Percentiles rank a stretch among this genome's conserved stretches.
Evolutionary conservation across 1,139 yeast genomes (phyloP).

Genomic region (Protomyces arabidopsidicola): DNA sequence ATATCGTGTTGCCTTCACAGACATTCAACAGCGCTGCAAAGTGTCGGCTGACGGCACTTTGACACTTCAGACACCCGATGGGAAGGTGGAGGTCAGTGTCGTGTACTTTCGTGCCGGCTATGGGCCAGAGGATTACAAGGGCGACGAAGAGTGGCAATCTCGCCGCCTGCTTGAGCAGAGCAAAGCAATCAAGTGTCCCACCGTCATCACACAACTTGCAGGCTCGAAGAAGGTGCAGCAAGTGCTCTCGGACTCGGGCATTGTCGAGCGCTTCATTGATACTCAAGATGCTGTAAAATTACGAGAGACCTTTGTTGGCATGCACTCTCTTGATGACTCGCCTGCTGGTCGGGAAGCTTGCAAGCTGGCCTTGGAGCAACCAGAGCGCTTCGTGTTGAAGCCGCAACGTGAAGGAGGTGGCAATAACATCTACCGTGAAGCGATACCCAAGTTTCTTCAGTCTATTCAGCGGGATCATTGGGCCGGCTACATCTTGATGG

Average conservation of each 20-base stretch:
- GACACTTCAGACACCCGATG: conserved; percentile 1
- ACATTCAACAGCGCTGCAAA: conserved; percentile 48
- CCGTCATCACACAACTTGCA: conserved; percentile 77
- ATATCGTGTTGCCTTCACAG: conserved; percentile 60
- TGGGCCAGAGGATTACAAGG: conserved; percentile 66
- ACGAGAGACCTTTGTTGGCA: conserved; percentile 68
- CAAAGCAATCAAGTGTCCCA: conserved; percentile 84
- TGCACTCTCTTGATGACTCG: conserved; percentile 76
- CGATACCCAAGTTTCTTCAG: conserved; percentile 69
- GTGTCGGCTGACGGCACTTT: conserved; percentile 43
- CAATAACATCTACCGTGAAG: conserved; percentile 78
- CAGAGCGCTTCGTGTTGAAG: conserved; percentile 73
- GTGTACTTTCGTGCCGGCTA: conserved; percentile 90
- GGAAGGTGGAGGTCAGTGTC: conserved; percentile 59
- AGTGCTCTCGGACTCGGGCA: conserved; percentile 56
- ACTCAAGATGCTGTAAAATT: conserved; percentile 40
- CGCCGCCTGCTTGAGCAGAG: conserved; percentile 68
- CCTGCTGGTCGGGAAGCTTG: conserved; percentile 61
- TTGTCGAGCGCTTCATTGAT: conserved; percentile 50
- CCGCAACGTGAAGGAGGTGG: conserved; percentile 99
- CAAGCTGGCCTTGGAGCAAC: conserved; percentile 59
- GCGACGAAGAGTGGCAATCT: conserved; percentile 66
- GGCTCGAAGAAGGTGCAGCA: conserved; percentile 95
- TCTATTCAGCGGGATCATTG: conserved; percentile 64
- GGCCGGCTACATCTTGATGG: conserved; percentile 93